phyloP scores from a whole-genome alignment of 1,284 basidiomycete species.

The Microbotryum violaceum region DNA sequence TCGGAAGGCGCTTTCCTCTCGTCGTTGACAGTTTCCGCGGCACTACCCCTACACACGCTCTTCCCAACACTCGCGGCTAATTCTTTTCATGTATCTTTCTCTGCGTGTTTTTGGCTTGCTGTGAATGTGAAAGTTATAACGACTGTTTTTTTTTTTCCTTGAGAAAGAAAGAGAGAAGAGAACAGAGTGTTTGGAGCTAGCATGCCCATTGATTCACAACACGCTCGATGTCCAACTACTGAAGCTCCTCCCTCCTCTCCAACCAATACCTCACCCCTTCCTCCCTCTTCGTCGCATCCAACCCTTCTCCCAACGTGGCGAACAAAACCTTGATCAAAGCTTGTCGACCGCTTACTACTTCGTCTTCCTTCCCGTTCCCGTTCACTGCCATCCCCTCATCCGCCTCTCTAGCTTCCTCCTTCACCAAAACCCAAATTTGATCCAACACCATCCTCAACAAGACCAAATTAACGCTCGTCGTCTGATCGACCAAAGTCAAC shows the following conservation, averaged over 20 bases:
- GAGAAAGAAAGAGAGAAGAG: no score
- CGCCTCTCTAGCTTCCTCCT: constrained; percentile 10
- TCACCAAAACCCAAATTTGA: constrained; percentile 15
- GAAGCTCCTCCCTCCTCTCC: constrained; percentile 14
- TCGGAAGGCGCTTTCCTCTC: no score
- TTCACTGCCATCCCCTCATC: constrained; percentile 1
- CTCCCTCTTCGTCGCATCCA: constrained; percentile 34
- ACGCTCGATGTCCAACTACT: no score
- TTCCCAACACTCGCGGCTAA: no score
- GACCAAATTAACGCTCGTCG: constrained; percentile 23
- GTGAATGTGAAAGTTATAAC: no score
- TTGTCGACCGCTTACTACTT: background rate
- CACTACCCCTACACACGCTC: no score
- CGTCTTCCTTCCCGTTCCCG: background rate
- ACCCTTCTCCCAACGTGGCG: constrained; percentile 26
- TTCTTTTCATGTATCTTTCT: no score
- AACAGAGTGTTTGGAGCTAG: no score
- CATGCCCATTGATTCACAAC: no score
- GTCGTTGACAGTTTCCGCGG: no score
- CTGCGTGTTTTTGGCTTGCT: no score
- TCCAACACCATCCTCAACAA: constrained; percentile 19
- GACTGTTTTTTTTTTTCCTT: no score
- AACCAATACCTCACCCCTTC: constrained; percentile 32
- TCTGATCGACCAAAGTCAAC: constrained; percentile 30
- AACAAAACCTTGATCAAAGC: constrained; percentile 30